These are phyloP conservation scores for Neurospora tetrasperma DNA, from an alignment of 495 filamentous ascomycete species.

Conservation along the genomic window DNA sequence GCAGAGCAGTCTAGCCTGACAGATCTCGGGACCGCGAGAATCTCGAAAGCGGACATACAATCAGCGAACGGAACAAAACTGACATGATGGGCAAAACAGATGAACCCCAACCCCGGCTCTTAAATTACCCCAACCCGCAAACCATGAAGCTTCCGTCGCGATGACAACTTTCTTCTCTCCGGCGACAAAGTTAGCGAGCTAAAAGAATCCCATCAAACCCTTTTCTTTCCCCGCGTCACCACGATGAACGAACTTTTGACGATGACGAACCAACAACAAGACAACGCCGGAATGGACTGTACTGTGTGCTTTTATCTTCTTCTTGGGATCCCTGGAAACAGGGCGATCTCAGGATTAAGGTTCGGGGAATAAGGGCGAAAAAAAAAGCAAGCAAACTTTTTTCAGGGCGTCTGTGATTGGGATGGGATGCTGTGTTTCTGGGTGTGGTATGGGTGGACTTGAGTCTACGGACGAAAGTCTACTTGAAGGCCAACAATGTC, in stretches of 20 bases:
- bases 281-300: neutral
- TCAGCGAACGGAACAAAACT: neutral
- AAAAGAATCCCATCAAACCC: neutral
- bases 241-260: neutral
- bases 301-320: neutral
- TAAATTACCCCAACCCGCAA: slow-evolving; percentile 19
- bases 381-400: neutral
- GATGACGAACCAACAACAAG: neutral
- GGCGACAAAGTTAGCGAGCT: neutral
- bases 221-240: neutral
- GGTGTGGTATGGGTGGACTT: neutral
- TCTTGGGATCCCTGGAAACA: neutral
- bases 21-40: neutral
- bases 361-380: neutral
- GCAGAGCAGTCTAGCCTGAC: neutral
- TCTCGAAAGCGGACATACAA: slow-evolving; percentile 29
- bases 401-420: neutral
- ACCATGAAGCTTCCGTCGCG: neutral
- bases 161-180: neutral
- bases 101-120: slow-evolving; percentile 43
- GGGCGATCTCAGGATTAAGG: neutral
- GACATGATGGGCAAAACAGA: slow-evolving; percentile 16
- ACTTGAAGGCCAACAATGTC: neutral
- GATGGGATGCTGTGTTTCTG: neutral
- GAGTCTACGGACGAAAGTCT: neutral